Evolutionary conservation across 352 stramenopile species (phyloP).

Genomic region (Phytophthora vignae): DNA sequence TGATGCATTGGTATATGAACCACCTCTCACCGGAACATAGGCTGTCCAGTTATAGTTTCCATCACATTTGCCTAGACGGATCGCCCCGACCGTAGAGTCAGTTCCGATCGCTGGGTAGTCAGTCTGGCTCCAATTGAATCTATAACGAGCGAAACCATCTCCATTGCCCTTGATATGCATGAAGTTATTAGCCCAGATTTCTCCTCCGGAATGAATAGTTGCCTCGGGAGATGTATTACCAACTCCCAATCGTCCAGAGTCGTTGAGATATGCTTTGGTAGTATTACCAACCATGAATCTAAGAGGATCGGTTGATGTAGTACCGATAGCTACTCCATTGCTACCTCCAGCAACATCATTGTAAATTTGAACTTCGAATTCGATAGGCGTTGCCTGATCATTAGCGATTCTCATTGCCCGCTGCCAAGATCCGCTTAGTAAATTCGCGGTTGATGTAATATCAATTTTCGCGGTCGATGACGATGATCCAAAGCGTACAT

Average conservation of each 20-base stretch:
- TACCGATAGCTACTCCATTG: no score
- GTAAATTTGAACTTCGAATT: neutral
- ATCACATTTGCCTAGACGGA: slow-evolving; percentile 7
- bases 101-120: slow-evolving; percentile 1
- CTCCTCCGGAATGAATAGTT: no score
- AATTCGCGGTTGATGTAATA: neutral
- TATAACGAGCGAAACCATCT: no score
- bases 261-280: no score
- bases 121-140: neutral
- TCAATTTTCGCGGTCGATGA: no score
- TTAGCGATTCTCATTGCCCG: neutral
- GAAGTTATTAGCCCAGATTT: no score
- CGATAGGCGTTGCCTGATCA: neutral
- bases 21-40: neutral
- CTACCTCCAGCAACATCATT: neutral
- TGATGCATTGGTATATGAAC: slow-evolving; percentile 13
- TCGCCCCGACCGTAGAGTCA: neutral
- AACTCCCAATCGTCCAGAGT: no score
- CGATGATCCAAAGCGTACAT: neutral
- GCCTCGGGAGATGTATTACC: no score
- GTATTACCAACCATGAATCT: no score
- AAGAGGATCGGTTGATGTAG: no score
- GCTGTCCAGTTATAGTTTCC: neutral
- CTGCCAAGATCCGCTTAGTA: neutral
- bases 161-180: no score